These are phyloP conservation scores for Porodaedalea pini DNA, from an alignment of 1,284 basidiomycete species.

Conservation along the genomic window DNA sequence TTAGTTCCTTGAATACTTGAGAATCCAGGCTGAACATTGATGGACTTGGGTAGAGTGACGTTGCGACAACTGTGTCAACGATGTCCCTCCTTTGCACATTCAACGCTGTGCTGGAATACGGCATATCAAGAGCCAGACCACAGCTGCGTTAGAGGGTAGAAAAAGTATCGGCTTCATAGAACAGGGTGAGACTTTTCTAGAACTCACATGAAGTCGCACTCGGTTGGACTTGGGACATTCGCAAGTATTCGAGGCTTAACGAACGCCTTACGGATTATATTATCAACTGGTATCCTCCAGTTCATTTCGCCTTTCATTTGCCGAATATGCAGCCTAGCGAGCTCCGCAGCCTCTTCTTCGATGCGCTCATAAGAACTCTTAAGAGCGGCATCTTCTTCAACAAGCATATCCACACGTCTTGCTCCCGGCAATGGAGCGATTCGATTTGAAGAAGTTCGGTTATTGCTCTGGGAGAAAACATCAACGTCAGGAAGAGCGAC, in stretches of 20 bases:
- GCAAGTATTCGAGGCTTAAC: background rate
- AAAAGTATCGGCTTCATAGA: background rate
- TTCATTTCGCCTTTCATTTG: background rate
- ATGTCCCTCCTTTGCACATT: background rate
- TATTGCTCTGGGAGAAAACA: background rate
- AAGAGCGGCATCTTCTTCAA: constrained; percentile 6
- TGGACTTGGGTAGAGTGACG: constrained; percentile 8
- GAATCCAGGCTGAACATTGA: constrained; percentile 5
- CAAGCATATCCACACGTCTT: background rate
- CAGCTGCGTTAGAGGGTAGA: background rate
- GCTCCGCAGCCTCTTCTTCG: background rate
- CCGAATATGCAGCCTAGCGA: background rate
- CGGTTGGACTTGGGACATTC: background rate
- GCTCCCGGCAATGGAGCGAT: background rate
- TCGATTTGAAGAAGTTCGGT: background rate
- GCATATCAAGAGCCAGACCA: constrained; percentile 1
- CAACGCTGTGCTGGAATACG: background rate
- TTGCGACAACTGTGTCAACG: background rate
- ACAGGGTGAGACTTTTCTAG: background rate
- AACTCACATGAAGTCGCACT: constrained; percentile 8
- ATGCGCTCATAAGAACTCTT: constrained; percentile 1
- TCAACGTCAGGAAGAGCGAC: background rate
- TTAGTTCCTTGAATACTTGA: constrained; percentile 5
- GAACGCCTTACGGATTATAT: constrained; percentile 5
- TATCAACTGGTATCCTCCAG: constrained; percentile 7